Base-by-base conservation (phyloP, 768 basidiomycete genomes). In the Lactarius pseudohatsudake region DNA sequence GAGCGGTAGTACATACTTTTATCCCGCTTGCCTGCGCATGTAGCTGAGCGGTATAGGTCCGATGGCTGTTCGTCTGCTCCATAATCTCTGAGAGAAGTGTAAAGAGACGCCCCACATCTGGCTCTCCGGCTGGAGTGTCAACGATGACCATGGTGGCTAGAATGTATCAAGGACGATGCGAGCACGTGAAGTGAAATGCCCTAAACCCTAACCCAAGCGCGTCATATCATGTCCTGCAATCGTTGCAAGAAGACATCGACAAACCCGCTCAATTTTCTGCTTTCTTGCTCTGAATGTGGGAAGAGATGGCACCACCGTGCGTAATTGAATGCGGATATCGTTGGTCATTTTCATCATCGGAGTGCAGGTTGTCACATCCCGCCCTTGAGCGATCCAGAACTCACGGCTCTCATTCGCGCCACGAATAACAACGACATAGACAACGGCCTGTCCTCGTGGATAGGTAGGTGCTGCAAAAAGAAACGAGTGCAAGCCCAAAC, bases 51-150 rank as follows among this genome's bases (percentile, higher is more conserved):
- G 93, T 88, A 64, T 89, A 75, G 36, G 82, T 82, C 30, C 91
- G 82, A 75, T 96, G 97, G 71, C 86, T 87, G 64, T 84, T 86
- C 65, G 97, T 82, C 75, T 95, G 91, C 69, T 92, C 90, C 45
- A 90, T 86, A 45, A 97, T 85, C 75, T 96, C 93, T 28, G 85
- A 82, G 50, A 96, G 87, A 28, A 89, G 76, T 38, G 79, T 73
- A 84, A 87, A 86, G 58, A 92, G 82, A 60, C 85, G 86, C 72
- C 79, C 77, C 40, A 89, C 79, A 64, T 88, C 86, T 69, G 84
- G 78, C 64, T 90, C 89, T 68, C 79, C 80, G 1, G 53, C 53
- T 64, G 74, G 64, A 47, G 69, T 69, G 69, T 88, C 84, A 72
- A 88, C 75, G 70, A 87, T 82, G 66, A 82, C 83, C 85, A 86